Evolutionary conservation across 1,139 yeast species (phyloP), one percentile per base, ranked within the genome.

Genomic region (Arxiozyma bovina): DNA sequence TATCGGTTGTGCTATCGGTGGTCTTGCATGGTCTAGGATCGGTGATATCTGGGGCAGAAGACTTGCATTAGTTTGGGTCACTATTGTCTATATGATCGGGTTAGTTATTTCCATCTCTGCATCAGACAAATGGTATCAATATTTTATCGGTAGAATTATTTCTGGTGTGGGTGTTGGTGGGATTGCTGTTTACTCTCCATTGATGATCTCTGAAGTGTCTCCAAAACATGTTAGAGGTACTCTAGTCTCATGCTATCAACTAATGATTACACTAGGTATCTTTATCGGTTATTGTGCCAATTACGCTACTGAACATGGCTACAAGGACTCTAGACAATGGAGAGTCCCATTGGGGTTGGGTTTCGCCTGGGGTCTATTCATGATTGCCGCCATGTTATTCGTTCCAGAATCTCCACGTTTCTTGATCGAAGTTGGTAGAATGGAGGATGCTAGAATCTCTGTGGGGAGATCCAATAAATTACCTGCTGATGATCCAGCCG

Each of bases 401-500:
- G 58, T 55, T 27, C 58, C 58, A 52, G 58, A 55, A 52, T 55
- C 58, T 43, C 58, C 58, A 50, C 56, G 58, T 55, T 55, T 49
- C 56, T 52, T 55, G 45, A 50, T 55, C n/a, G 58, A 55, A 48
- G 53, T 52, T 38, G 56, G 55, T 41, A 51, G 53, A 50, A 41
- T 55, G 25, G 58, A 55, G 51, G 56, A 55, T n/a, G 58, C 58
- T 41, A 55, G 53, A 25, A n/a, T 43, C 21, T 54, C 58, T n/a
- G 46, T 55, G 18, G 58, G 56, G 17, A 44, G 41, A 47, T 55
- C 57, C 38, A 55, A 55, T 47, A 53, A 30, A 38, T 27, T 55
- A 23, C 23, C 54, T 9, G 54, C 74, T 23, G 84, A 82, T 56
- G 83, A 82, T 62, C 80, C 82, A 46, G 77, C 79, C 46, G 78